These are phyloP conservation scores for Chalciporus pseudorubinellus DNA, from an alignment of 768 basidiomycete species.

Conservation along the genomic window DNA sequence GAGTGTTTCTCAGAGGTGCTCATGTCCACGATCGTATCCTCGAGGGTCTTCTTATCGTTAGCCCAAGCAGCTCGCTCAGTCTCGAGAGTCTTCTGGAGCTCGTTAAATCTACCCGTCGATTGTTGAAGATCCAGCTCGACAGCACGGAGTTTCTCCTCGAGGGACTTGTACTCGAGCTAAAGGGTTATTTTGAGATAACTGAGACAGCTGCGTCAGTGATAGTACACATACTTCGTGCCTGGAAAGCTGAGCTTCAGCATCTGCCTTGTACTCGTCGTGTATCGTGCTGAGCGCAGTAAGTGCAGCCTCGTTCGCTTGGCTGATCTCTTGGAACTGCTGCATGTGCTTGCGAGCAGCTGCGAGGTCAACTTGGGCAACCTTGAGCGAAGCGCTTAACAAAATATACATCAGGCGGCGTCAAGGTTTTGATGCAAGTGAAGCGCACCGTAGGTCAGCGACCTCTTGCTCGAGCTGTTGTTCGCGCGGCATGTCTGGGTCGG, in stretches of 20 bases:
- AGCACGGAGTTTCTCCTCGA: slow-evolving; percentile 59
- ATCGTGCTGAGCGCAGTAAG: slow-evolving; percentile 66
- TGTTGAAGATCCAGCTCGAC: slow-evolving; percentile 54
- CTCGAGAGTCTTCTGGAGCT: slow-evolving; percentile 66
- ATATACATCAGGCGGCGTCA: background rate
- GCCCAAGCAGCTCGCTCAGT: slow-evolving; percentile 67
- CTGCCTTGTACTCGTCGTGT: slow-evolving; percentile 76
- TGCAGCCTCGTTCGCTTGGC: slow-evolving; percentile 77
- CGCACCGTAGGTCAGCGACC: slow-evolving; percentile 80
- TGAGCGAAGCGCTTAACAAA: slow-evolving; percentile 60
- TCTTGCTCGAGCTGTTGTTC: slow-evolving; percentile 84
- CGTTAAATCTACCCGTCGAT: slow-evolving; percentile 47
- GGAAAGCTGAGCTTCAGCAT: slow-evolving; percentile 66
- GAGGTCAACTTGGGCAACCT: slow-evolving; percentile 76
- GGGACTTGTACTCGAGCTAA: slow-evolving; percentile 61
- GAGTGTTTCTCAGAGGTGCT: slow-evolving; percentile 68
- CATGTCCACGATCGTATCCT: slow-evolving; percentile 80
- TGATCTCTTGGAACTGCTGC: slow-evolving; percentile 85
- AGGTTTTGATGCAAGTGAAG: background rate
- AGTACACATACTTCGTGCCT: slow-evolving; percentile 56
- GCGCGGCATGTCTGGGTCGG: slow-evolving; percentile 49
- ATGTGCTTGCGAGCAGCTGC: slow-evolving; percentile 67
- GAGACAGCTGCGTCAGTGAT: no score
- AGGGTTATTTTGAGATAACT: background rate
- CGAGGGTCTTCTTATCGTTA: slow-evolving; percentile 77